Base-by-base conservation (phyloP, 1,284 basidiomycete species). In the Cutaneotrichosporon sp. region DNA sequence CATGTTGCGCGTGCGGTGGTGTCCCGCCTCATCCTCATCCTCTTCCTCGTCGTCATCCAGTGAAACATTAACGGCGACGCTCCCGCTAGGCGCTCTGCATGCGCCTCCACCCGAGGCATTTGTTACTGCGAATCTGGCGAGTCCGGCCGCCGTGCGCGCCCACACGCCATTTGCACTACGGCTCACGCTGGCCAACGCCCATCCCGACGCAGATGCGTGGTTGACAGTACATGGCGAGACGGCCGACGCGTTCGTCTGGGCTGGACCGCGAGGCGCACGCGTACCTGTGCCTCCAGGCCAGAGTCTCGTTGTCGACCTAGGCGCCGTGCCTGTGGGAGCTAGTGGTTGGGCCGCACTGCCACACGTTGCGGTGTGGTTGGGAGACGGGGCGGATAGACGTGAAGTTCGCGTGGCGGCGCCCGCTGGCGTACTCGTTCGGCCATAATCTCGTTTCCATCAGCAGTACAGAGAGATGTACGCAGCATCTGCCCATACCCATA, bases 161-260 rank as follows among this genome's bases (percentile, higher is more conserved):
- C 64, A 73, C 58, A 16, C 62, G n/a, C 70, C 79, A 7, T 77
- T 80, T 65, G 18, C 60, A 5, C 46, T 79, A n/a, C 38, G 49
- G 10, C 65, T 81, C 14, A 57, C 65, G 5, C 61, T 81, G 46
- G 52, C 66, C 32, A 81, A 81, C 62, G 65, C 73, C 13, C 78
- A 81, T 60, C 73, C 76, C 2, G 68, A 72, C 9, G 59, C 68
- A 6, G 36, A 68, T 0, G 70, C 71, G 6, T 63, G 67, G 22
- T 58, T 78, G 31, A 53, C 67, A 8, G 60, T 80, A 4, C 65
- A 72, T 10, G 68, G 72, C 16, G 74, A 79, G 30, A 75, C 76
- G n/a, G 68, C 73, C 14, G 76, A 80, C 7, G 67, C 67, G 0
- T 80, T 80, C 59, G 76, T 77, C 1, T 81, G 77, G 77, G 58